A percentile compares a stretch with the other conserved stretches of the same genome.
phyloP scores from a whole-genome alignment of 495 filamentous ascomycete genomes.

The Bombardia bombarda region DNA sequence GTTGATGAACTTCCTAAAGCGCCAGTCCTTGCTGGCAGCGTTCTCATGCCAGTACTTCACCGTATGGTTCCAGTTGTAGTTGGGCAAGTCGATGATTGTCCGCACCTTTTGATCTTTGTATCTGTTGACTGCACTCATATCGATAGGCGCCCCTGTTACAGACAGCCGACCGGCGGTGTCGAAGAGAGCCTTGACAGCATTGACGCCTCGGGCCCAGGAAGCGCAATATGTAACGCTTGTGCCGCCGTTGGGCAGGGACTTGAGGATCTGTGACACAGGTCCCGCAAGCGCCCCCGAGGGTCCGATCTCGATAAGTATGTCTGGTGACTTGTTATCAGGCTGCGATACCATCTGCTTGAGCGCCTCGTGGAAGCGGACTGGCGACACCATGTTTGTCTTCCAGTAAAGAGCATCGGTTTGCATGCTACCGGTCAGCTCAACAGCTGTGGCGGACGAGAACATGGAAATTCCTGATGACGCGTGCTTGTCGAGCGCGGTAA shows the following conservation, averaged over 20 bases:
- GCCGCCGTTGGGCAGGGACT: constrained; percentile 1
- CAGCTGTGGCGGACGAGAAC: constrained; percentile 29
- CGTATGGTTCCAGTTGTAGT: constrained; percentile 15
- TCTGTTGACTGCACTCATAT: constrained; percentile 4
- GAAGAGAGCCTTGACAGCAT: constrained; percentile 17
- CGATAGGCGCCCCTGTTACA: constrained; percentile 4
- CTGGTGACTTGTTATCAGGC: constrained; percentile 6
- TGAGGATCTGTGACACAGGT: constrained; percentile 35
- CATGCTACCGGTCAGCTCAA: constrained; percentile 6
- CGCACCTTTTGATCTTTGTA: background rate
- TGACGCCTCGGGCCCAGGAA: constrained; percentile 17
- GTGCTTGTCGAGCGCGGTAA: background rate
- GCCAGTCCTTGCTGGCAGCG: constrained; percentile 1
- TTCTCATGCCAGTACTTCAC: constrained; percentile 10
- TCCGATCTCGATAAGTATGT: constrained; percentile 44
- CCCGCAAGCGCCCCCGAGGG: constrained; percentile 41
- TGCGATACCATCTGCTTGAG: constrained; percentile 5
- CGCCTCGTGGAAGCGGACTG: constrained; percentile 30
- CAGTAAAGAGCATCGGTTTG: constrained; percentile 18
- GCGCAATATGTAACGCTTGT: constrained; percentile 17
- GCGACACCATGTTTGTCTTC: constrained; percentile 22
- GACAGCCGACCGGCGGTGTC: constrained; percentile 27
- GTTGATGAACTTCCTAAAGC: background rate
- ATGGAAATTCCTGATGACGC: constrained; percentile 9
- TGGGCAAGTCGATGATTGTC: constrained; percentile 28